Evolutionary conservation across 441 rosid species (phyloP).

Genomic region (Theobroma grandiflorum): DNA sequence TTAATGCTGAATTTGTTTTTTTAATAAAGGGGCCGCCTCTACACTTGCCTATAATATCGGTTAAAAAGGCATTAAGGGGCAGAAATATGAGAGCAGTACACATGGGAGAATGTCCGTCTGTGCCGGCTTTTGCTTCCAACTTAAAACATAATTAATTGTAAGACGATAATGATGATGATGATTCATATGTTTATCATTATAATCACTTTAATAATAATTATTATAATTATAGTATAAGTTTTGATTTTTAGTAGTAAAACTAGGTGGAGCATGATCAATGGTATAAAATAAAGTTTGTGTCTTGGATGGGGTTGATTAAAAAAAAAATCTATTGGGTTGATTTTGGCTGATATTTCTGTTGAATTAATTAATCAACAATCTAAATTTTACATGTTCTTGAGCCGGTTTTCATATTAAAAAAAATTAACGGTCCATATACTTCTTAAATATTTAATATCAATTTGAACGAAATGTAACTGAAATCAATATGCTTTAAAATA

Average conservation of each 20-base stretch:
- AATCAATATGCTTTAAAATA: no score
- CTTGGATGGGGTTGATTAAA: background rate
- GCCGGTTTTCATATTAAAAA: no score
- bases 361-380: background rate
- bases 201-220: conserved; percentile 15
- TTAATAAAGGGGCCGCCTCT: conserved; percentile 33
- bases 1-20: background rate
- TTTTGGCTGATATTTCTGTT: background rate
- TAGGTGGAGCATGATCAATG: conserved; percentile 7
- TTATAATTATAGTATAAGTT: background rate
- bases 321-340: background rate
- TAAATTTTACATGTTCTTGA: background rate
- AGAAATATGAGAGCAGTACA: conserved; percentile 30
- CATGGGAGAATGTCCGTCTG: conserved; percentile 56
- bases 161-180: conserved; percentile 32
- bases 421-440: no score
- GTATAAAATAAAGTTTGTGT: background rate
- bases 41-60: background rate
- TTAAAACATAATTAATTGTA: conserved; percentile 23
- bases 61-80: background rate
- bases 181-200: conserved; percentile 28
- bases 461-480: no score
- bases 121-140: conserved; percentile 59
- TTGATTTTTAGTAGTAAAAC: background rate
- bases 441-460: no score